Percentiles rank a stretch among this genome's conserved stretches.
Conservation (phyloP, 2,329 filamentous ascomycete genomes). For the Verruconis gallopava region DNA sequence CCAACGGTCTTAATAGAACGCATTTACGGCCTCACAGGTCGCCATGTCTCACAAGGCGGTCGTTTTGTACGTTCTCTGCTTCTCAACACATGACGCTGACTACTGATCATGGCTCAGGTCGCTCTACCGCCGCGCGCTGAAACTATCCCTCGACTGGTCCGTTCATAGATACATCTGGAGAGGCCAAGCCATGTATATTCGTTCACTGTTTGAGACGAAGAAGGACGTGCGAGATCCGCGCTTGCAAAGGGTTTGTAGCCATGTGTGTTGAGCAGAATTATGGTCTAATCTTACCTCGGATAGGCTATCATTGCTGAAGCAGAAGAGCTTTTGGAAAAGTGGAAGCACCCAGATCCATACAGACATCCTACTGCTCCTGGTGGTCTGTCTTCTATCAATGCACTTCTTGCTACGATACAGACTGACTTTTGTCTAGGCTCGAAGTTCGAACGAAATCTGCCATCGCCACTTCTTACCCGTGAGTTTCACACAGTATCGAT, state of each 20-base stretch:
- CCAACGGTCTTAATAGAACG: neutral
- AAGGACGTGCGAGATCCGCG: constrained; percentile 70
- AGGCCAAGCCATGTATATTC: constrained; percentile 90
- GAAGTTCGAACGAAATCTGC: constrained; percentile 91
- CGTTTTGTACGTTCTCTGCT: constrained; percentile 7
- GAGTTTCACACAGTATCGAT: constrained; percentile 31
- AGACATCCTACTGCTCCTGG: constrained; percentile 79
- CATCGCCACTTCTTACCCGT: constrained; percentile 69
- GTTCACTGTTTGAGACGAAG: constrained; percentile 90
- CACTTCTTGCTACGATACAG: constrained; percentile 9
- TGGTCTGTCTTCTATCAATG: constrained; percentile 52
- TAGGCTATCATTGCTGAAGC: constrained; percentile 79
- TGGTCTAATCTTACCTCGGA: no score
- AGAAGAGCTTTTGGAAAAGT: constrained; percentile 74
- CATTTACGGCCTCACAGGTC: neutral
- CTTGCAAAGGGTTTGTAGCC: constrained; percentile 66
- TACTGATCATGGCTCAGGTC: constrained; percentile 34
- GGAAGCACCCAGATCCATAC: constrained; percentile 97
- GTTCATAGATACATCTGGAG: constrained; percentile 90
- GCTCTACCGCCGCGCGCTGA: constrained; percentile 85
- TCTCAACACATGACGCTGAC: neutral
- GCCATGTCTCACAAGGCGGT: constrained; percentile 6
- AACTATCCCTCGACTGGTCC: constrained; percentile 89
- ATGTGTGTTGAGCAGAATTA: no score
- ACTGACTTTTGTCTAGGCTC: constrained; percentile 50